A percentile compares a stretch with the other conserved stretches of the same genome.
These are phyloP conservation scores for Myxozyma geophila DNA, from an alignment of 805 yeast genomes.

Conservation along the genomic window DNA sequence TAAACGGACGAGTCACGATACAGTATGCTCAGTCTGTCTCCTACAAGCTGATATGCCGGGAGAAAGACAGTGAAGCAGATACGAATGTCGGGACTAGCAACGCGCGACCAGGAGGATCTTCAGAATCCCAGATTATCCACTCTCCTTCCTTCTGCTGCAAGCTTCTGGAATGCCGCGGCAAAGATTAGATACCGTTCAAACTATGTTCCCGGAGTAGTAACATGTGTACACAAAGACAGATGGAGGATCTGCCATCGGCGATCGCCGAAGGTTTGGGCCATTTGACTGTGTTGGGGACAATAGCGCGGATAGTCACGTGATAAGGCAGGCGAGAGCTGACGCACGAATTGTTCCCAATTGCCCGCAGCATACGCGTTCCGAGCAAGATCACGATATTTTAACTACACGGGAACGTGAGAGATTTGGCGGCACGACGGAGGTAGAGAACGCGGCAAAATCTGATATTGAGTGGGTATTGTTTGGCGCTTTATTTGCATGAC, in stretches of 20 bases:
- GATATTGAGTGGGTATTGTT: too few species aligned
- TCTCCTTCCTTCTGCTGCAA: not conserved
- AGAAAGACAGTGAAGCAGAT: not conserved
- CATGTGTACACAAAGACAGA: not conserved
- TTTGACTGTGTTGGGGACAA: not conserved
- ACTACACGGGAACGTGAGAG: too few species aligned
- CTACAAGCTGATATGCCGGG: not conserved
- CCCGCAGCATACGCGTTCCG: too few species aligned
- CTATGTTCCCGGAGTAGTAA: conserved; percentile 4
- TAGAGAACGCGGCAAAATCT: too few species aligned
- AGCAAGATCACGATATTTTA: not conserved
- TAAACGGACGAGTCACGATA: not conserved
- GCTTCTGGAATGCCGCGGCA: not conserved
- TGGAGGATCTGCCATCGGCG: conserved; percentile 6
- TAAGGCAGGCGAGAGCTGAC: not conserved
- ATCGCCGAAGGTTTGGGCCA: conserved; percentile 6
- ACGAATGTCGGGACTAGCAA: not conserved
- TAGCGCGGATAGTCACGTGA: not conserved
- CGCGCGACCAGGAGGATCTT: not conserved
- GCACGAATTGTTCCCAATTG: too few species aligned
- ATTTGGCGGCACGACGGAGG: too few species aligned
- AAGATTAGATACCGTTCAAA: conserved; percentile 7
- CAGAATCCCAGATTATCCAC: not conserved
- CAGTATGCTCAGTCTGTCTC: not conserved
- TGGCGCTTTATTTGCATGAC: too few species aligned